A percentile compares a stretch with the other conserved stretches of the same genome.
Evolutionary conservation across 257 asterid species (phyloP).

Genomic region (Paulownia fortunei): DNA sequence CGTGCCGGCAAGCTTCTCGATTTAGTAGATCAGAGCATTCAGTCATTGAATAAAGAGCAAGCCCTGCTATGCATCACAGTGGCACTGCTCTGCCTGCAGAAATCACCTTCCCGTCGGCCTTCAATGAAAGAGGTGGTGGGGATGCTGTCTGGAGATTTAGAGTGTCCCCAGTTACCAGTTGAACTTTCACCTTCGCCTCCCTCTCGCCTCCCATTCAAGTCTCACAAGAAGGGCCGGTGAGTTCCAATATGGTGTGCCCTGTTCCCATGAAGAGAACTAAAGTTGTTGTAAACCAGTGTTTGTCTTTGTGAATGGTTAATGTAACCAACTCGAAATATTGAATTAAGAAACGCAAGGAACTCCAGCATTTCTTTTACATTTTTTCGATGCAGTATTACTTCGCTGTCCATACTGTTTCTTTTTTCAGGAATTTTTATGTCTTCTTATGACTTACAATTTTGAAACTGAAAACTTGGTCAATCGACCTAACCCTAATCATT

Average conservation of each 20-base stretch:
- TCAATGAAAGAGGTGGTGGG: conserved; percentile 92
- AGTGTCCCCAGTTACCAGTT: conserved; percentile 75
- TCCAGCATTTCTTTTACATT: conserved; percentile 6
- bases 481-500: no score
- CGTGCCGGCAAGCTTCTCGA: conserved; percentile 93
- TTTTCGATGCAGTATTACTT: no score
- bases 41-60: conserved; percentile 62
- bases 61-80: conserved; percentile 82
- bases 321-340: conserved; percentile 39
- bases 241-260: conserved; percentile 38
- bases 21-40: conserved; percentile 71
- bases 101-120: conserved; percentile 79
- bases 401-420: no score
- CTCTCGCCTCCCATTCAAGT: conserved; percentile 59
- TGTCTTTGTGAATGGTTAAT: conserved; percentile 33
- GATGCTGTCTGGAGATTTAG: conserved; percentile 74
- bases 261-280: conserved; percentile 12
- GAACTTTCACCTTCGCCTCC: conserved; percentile 88
- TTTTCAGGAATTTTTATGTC: no score
- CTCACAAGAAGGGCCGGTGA: conserved; percentile 68
- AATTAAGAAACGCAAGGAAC: conserved; percentile 29
- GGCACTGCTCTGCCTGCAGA: conserved; percentile 91
- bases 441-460: no score
- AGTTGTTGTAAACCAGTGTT: conserved; percentile 35
- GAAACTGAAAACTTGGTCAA: no score